Base-by-base conservation (phyloP, 106 monocot species). In the Alisma plantagoaquatica region DNA sequence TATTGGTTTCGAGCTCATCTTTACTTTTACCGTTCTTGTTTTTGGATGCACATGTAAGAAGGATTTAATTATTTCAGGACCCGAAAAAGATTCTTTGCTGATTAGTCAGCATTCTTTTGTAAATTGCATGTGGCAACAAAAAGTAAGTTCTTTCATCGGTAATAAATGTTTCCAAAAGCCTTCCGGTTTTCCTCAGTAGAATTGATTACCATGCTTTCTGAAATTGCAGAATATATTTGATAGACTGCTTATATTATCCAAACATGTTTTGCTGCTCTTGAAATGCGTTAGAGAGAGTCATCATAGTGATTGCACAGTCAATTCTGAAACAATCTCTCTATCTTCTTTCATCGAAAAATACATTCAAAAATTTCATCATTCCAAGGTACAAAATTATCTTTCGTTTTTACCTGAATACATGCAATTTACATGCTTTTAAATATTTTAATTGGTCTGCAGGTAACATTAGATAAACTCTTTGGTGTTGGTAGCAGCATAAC, bases 101-200 rank as follows among this genome's bases (percentile, higher is more conserved):
- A 31, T 38, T 44, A 67, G 67, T 33, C 87, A 83, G 48, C 18
- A 57, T 53, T 30, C 42, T 3, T 28, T 77, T 22, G 31, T 71
- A 7, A 74, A 57, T 38, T 76, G 77, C 83, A 77, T 87, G 76
- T 87, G 83, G 86, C 57, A 74, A 41, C 92, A 92, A 51, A 92
- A 92, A 74, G 92, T 92, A 56, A 33, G 21, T 43, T 29, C 42
- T 29, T 30, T 0, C 22, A 3, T 41, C 1, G n/a, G 5, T 7
- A 7, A 38, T 38, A 7, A 38, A 38, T 38, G 35, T 7, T 38
- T 7, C 14, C 35, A 7, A 38, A 14, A 7, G 35, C 17, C 10
- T 17, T 12, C 18, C n/a, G 43, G 3, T 25, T 26, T 41, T 42
- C 12, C 26, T 15, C 1, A 24, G 32, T 41, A n/a, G 0, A 33